Percentiles rank a stretch among this genome's conserved stretches.
Evolutionary conservation across 208 protist species (phyloP).

Genomic region (Leishmania martiniquensis): DNA sequence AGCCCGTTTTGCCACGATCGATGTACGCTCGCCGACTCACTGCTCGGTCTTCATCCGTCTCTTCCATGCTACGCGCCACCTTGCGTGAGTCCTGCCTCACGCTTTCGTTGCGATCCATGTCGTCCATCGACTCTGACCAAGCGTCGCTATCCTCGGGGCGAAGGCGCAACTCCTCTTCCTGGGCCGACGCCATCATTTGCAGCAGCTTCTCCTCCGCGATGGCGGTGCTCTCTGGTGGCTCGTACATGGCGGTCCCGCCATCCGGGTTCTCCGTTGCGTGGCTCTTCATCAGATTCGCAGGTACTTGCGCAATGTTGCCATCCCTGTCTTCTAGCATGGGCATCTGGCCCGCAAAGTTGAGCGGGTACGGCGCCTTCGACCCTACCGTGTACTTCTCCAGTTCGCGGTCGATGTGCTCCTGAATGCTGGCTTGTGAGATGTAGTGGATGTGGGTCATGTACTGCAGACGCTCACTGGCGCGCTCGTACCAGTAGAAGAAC

Average conservation of each 20-base stretch:
- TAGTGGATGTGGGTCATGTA: conserved; percentile 91
- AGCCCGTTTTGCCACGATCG: conserved; percentile 85
- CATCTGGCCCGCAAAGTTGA: conserved; percentile 93
- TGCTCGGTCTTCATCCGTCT: conserved; percentile 82
- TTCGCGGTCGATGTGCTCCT: conserved; percentile 88
- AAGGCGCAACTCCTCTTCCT: conserved; percentile 78
- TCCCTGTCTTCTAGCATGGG: conserved; percentile 87
- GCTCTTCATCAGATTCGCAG: conserved; percentile 69
- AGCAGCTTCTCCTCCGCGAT: conserved; percentile 78
- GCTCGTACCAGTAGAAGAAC: conserved; percentile 94
- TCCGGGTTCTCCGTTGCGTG: conserved; percentile 78
- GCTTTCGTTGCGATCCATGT: conserved; percentile 81
- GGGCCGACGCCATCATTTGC: conserved; percentile 77
- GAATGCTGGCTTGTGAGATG: conserved; percentile 67
- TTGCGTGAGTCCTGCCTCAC: conserved; percentile 46
- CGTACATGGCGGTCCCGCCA: conserved; percentile 58
- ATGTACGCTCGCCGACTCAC: conserved; percentile 86
- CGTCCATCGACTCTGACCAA: conserved; percentile 68
- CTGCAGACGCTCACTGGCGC: conserved; percentile 90
- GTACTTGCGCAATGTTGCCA: conserved; percentile 82
- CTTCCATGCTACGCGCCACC: conserved; percentile 88
- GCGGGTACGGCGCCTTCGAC: conserved; percentile 69
- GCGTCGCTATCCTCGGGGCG: conserved; percentile 44
- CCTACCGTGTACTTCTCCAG: conserved; percentile 90
- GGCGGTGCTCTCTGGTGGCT: conserved; percentile 58